Conservation (phyloP, 2,329 filamentous ascomycete genomes). For the Sarocladiaceae sp. region DNA sequence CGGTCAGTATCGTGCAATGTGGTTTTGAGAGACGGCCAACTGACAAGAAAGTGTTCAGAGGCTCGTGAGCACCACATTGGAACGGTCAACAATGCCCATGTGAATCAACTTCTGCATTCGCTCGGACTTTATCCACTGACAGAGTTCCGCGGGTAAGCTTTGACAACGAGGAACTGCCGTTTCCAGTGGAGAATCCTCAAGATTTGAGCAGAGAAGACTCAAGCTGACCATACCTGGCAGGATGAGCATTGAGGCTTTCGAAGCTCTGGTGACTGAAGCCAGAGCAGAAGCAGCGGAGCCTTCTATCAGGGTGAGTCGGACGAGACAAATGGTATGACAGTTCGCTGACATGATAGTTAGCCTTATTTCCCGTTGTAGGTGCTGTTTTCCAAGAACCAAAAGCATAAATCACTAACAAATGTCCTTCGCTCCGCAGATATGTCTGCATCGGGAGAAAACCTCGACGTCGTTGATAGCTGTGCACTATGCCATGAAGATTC, state of each 20-base stretch:
- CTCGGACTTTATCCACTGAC: constrained; percentile 54
- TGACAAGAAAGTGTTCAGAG: constrained; percentile 29
- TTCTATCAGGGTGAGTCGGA: constrained; percentile 47
- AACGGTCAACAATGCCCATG: constrained; percentile 47
- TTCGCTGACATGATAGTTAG: constrained; percentile 25
- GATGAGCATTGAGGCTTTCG: constrained; percentile 54
- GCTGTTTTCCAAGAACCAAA: neutral
- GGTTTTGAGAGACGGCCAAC: neutral
- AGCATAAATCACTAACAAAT: too few species aligned
- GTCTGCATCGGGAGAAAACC: constrained; percentile 60
- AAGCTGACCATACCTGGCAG: constrained; percentile 28
- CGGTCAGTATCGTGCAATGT: constrained; percentile 41
- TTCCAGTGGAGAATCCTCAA: too few species aligned
- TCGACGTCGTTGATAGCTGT: constrained; percentile 13
- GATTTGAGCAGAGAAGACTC: too few species aligned
- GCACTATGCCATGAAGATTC: neutral
- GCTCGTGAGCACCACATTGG: constrained; percentile 50
- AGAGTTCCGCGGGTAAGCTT: constrained; percentile 23
- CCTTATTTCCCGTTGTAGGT: constrained; percentile 60
- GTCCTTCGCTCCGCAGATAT: constrained; percentile 37
- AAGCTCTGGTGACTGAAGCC: constrained; percentile 53
- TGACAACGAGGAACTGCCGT: too few species aligned
- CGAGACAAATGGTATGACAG: neutral
- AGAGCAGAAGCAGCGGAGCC: constrained; percentile 48
- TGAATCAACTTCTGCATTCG: constrained; percentile 50